phyloP scores from a whole-genome alignment of 2,329 filamentous ascomycete genomes.

The Coleophoma crateriformis region DNA sequence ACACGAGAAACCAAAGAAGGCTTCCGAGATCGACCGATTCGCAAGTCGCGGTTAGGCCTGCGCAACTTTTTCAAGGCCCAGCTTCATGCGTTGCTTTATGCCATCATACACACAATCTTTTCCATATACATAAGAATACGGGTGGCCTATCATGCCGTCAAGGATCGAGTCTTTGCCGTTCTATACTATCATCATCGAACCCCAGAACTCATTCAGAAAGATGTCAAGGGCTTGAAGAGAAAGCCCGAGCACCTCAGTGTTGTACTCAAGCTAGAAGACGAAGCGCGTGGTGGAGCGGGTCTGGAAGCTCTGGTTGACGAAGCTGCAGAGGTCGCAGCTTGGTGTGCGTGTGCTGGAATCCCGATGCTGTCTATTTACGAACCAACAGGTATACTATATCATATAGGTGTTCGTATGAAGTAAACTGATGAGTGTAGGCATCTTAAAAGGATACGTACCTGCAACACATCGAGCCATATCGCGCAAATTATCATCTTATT shows the following conservation, averaged over 20 bases:
- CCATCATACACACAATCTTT: constrained; percentile 73
- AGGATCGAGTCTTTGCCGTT: constrained; percentile 73
- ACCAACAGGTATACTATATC: constrained; percentile 63
- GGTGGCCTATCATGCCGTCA: constrained; percentile 71
- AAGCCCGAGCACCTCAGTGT: constrained; percentile 85
- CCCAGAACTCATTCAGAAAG: constrained; percentile 83
- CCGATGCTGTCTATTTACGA: constrained; percentile 88
- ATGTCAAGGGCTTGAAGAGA: constrained; percentile 69
- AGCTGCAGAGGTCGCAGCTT: constrained; percentile 84
- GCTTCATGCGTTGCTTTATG: constrained; percentile 62
- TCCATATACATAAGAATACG: constrained; percentile 82
- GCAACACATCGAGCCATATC: constrained; percentile 75
- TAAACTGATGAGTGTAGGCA: constrained; percentile 46
- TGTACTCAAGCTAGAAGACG: constrained; percentile 69
- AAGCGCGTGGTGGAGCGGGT: constrained; percentile 64
- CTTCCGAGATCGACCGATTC: constrained; percentile 15
- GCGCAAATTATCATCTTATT: constrained; percentile 80
- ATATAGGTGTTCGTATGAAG: too few species aligned
- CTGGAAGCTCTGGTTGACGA: constrained; percentile 84
- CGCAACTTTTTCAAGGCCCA: constrained; percentile 56
- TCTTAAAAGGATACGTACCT: constrained; percentile 85
- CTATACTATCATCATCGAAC: constrained; percentile 95
- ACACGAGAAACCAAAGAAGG: constrained; percentile 18
- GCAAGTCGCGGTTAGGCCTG: constrained; percentile 42
- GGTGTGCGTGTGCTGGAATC: constrained; percentile 88